phyloP scores from a whole-genome alignment of 1,284 basidiomycete species.

The Sporisorium graminicola region DNA sequence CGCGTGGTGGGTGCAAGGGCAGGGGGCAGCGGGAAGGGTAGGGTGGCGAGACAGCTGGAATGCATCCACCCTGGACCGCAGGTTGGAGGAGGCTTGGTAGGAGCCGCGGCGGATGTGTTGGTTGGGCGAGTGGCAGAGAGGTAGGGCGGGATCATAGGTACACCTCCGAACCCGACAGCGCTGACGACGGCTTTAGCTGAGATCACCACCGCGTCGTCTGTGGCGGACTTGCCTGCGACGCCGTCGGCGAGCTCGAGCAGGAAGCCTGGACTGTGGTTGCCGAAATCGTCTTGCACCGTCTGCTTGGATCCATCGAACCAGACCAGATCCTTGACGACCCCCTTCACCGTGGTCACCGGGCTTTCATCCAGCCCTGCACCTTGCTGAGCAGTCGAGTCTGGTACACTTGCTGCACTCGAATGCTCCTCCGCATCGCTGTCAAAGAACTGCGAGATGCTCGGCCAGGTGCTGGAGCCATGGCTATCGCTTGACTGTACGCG shows the following conservation, averaged over 20 bases:
- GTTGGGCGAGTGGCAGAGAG: constrained; percentile 2
- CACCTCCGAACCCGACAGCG: constrained; percentile 66
- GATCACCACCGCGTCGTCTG: not conserved
- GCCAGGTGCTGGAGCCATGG: constrained; percentile 22
- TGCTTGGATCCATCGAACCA: constrained; percentile 40
- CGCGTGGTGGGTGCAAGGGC: constrained; percentile 28
- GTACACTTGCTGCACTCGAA: not conserved
- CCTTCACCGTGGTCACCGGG: constrained; percentile 19
- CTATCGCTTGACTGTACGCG: constrained; percentile 39
- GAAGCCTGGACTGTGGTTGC: constrained; percentile 37
- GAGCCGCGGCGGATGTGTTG: not conserved
- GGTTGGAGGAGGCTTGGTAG: constrained; percentile 2
- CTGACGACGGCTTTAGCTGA: constrained; percentile 60
- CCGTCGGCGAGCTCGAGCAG: constrained; percentile 30
- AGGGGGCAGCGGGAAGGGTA: constrained; percentile 41
- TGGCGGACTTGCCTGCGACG: not conserved
- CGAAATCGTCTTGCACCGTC: constrained; percentile 32
- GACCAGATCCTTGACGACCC: constrained; percentile 25
- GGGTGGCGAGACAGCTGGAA: constrained; percentile 59
- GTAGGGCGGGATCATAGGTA: constrained; percentile 58
- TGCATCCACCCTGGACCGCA: constrained; percentile 68
- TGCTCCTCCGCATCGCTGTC: constrained; percentile 1
- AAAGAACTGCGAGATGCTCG: constrained; percentile 16
- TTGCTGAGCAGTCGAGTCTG: not conserved
- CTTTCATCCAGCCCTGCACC: not conserved